Evolutionary conservation across 768 basidiomycete species (phyloP).

Genomic region (Lentinula boryana): DNA sequence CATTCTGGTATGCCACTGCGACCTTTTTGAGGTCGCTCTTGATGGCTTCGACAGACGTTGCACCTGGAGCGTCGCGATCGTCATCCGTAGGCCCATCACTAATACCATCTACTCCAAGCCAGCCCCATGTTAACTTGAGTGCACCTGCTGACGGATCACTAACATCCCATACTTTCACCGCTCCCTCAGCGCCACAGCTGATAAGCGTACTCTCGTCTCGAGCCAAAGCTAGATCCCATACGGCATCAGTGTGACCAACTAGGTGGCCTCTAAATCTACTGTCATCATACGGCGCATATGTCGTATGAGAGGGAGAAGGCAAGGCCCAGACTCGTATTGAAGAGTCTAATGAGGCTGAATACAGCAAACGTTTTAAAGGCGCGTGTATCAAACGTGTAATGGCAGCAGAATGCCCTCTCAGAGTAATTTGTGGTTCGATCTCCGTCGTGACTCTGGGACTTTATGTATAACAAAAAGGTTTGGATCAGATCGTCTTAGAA

Average conservation of each 20-base stretch:
- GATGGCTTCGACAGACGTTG: slow-evolving; percentile 80
- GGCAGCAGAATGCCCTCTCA: slow-evolving; percentile 88
- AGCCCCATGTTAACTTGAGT: slow-evolving; percentile 76
- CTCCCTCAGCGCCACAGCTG: slow-evolving; percentile 86
- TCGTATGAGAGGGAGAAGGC: slow-evolving; percentile 70
- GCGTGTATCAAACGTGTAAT: slow-evolving; percentile 84
- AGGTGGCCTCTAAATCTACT: slow-evolving; percentile 71
- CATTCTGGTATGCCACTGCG: slow-evolving; percentile 86
- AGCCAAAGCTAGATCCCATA: slow-evolving; percentile 91
- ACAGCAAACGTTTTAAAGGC: slow-evolving; percentile 69
- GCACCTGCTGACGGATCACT: slow-evolving; percentile 59
- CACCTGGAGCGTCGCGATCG: slow-evolving; percentile 53
- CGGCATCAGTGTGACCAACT: slow-evolving; percentile 90
- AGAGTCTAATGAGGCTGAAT: slow-evolving; percentile 90
- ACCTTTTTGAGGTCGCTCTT: slow-evolving; percentile 81
- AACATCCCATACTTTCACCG: slow-evolving; percentile 92
- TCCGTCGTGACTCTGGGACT: slow-evolving; percentile 76
- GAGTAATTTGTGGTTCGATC: slow-evolving; percentile 87
- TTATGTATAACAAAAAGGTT: slow-evolving; percentile 8
- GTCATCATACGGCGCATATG: slow-evolving; percentile 89
- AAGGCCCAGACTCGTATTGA: slow-evolving; percentile 90
- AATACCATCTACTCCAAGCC: slow-evolving; percentile 54
- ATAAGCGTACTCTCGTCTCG: slow-evolving; percentile 81
- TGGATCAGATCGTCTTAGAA: slow-evolving; percentile 11
- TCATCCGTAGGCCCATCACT: slow-evolving; percentile 37